Evolutionary conservation across 257 asterid genomes (phyloP), one percentile per base, ranked within the genome.

Genomic region (Avicennia marina): DNA sequence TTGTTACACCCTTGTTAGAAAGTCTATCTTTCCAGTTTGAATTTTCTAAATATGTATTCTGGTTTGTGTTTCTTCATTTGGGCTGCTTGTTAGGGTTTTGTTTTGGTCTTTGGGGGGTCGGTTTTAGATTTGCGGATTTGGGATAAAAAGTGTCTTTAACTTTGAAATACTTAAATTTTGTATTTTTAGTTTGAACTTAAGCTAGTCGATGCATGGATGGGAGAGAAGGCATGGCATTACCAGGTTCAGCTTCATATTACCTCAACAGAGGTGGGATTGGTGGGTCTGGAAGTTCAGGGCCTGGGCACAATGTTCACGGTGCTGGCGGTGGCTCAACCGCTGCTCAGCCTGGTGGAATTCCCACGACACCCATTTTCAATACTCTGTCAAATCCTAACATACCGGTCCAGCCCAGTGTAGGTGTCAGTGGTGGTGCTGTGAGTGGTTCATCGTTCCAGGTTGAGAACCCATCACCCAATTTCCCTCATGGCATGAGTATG

Each of bases 161-260:
- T 18, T 46, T 41, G 17, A 46, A 46, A 34, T 68, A 11, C 20
- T 39, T 60, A 16, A 34, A 33, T 13, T 27, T 60, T 47, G 55
- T 36, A 11, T 36, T 36, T 36, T 7, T 12, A 15, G 1, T 18
- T 43, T 8, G 60, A 42, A 72, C 50, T 65, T 68, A 19, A 32
- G 57, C 46, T 41, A 38, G 77, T 79, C 72, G 73, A 68, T 85
- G 84, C 60, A 85, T 85, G 94, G 90, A 85, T 75, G 81, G 81
- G 60, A 81, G 89, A 64, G 87, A 80, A 64, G 93, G 75, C 18
- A 82, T 82, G 84, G 16, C 86, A 63, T 64, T 78, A 42, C 80
- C 51, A 56, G 89, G 94, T 18, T 67, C 88, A 56, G 75, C 90
- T 63, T 57, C 94, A 61, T 87, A 77, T 67, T 87, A 79, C 68